Base-by-base conservation (phyloP, 2,329 filamentous ascomycete species). In the Pseudocercospora fijiensis region DNA sequence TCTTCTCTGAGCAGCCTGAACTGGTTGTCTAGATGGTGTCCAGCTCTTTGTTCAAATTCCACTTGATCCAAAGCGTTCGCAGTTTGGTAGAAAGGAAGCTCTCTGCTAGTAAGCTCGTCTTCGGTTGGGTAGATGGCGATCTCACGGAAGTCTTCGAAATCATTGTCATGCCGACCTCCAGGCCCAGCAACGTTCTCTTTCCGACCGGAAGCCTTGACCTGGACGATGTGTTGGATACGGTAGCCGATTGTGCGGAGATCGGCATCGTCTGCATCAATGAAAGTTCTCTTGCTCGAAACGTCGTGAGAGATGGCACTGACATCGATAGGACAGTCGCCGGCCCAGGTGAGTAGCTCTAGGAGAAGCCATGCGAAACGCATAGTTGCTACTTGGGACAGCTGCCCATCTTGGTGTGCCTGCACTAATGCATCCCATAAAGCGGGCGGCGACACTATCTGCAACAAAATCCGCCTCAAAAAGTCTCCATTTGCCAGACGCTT, bases 1-100 rank as follows among this genome's bases (percentile, higher is more conserved):
- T 92, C 89, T 68, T 92, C 89, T 1, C 90, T 79, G 0, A 91
- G 78, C 0, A 92, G 80, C 0, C 90, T 86, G 66, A 90, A 92
- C 58, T 91, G 87, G 70, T 89, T 90, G 69, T 90, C 89, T 0
- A 90, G 74, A 71, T 91, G 86, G 0, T 77, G 74, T 0, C 75
- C 75, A n/a, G 33, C 33, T 37, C 33, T 16, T 16, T 37, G 3
- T 37, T n/a, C 33, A 6, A 16, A 16, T 4, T 37, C 33, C 4
- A 37, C 13, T n/a, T 37, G 33, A 37, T 3, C 33, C n/a, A 37
- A n/a, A 37, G 33, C 33, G 33, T 37, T 37, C 33, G 33, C 33
- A 37, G 33, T 37, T n/a, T 37, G 13, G 33, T 37, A 37, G 33
- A 37, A 37, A 37, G 33, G 33, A 37, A 37, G 33, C 33, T 37